These are phyloP conservation scores for Diplogelasinospora grovesii DNA, from an alignment of 495 filamentous ascomycete species.

Conservation along the genomic window DNA sequence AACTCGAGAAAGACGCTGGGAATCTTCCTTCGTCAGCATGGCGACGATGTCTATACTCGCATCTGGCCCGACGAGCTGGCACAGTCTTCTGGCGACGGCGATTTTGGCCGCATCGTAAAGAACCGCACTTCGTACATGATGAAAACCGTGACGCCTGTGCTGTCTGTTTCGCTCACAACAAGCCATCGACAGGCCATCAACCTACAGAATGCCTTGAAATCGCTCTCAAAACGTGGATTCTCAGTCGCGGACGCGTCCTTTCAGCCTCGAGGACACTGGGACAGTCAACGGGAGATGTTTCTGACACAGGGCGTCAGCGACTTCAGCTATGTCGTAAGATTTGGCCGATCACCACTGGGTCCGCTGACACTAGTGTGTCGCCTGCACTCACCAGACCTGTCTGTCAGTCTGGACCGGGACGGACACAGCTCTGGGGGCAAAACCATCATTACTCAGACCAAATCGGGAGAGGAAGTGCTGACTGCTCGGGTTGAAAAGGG, in stretches of 20 bases:
- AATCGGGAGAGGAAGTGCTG: too few relatives aligned
- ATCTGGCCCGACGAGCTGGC: slow-evolving; percentile 6
- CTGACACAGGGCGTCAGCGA: slow-evolving; percentile 10
- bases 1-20: slow-evolving; percentile 3
- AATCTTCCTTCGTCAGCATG: slow-evolving; percentile 16
- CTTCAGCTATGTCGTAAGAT: background rate
- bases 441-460: too few relatives aligned
- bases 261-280: slow-evolving; percentile 14
- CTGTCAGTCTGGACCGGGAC: too few relatives aligned
- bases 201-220: slow-evolving; percentile 2
- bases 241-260: background rate
- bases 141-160: slow-evolving; percentile 13
- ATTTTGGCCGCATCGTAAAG: background rate
- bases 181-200: slow-evolving; percentile 13
- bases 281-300: slow-evolving; percentile 9
- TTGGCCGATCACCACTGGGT: too few relatives aligned
- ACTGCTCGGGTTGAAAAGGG: too few relatives aligned
- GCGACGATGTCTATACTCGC: slow-evolving; percentile 16
- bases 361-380: too few relatives aligned
- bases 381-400: too few relatives aligned
- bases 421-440: too few relatives aligned
- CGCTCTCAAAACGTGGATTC: background rate
- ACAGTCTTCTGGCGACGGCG: background rate
- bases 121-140: slow-evolving; percentile 10
- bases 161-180: slow-evolving; percentile 8